Percentiles rank a stretch among this genome's conserved stretches.
phyloP scores from a whole-genome alignment of 1,284 basidiomycete species.

The Cystobasidium slooffiae region DNA sequence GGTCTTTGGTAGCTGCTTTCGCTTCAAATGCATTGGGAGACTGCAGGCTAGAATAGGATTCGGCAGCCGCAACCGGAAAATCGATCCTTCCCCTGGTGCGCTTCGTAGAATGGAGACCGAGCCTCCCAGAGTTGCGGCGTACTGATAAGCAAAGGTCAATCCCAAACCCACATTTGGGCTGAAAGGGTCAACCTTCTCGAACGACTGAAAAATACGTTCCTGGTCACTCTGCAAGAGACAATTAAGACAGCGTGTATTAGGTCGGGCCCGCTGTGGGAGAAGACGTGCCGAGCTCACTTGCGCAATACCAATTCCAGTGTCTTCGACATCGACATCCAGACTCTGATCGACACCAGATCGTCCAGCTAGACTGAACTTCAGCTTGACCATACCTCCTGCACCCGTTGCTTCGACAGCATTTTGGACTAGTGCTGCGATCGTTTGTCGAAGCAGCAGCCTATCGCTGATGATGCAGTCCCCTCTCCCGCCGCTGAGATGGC shows the following conservation, averaged over 20 bases:
- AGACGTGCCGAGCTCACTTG: too few species aligned
- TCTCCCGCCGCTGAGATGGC: neutral
- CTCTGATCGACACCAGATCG: neutral
- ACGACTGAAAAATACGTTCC: slow-evolving; percentile 24
- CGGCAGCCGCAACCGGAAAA: slow-evolving; percentile 17
- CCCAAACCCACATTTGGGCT: slow-evolving; percentile 8
- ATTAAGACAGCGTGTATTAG: neutral
- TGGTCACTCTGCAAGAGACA: neutral
- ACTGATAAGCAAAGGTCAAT: slow-evolving; percentile 15
- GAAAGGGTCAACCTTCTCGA: slow-evolving; percentile 15
- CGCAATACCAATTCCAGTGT: slow-evolving; percentile 6
- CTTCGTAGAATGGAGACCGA: neutral
- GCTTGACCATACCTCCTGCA: neutral
- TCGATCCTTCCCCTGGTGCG: neutral
- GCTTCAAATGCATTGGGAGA: neutral
- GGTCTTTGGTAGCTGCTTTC: neutral
- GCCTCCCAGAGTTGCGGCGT: slow-evolving; percentile 11
- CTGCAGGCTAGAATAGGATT: neutral
- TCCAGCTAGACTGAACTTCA: neutral
- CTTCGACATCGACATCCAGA: slow-evolving; percentile 7
- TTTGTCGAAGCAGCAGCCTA: slow-evolving; percentile 6
- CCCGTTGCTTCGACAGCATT: slow-evolving; percentile 24
- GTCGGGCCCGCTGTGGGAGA: neutral
- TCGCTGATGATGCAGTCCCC: slow-evolving; percentile 17
- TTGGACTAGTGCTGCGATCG: slow-evolving; percentile 4